phyloP scores from a whole-genome alignment of 1,284 basidiomycete genomes.

The Anthracocystis setariae region DNA sequence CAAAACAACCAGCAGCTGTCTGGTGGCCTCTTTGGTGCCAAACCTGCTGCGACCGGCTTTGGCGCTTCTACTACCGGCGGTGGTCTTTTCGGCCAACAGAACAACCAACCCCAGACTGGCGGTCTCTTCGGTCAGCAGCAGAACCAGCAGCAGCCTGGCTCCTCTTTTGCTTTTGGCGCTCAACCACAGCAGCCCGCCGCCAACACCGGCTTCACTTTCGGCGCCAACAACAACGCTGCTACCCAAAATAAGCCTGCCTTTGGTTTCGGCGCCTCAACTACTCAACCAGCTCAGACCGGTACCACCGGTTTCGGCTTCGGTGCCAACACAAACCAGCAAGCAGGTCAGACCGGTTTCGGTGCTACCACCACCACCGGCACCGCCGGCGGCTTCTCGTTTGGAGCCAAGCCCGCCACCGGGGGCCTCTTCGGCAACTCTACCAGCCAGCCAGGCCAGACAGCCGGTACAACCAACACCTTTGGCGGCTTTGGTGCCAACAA shows the following conservation, averaged over 20 bases:
- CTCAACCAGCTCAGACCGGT: conserved; percentile 36
- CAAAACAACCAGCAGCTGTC: conserved; percentile 66
- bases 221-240: conserved; percentile 44
- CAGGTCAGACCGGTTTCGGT: conserved; percentile 35
- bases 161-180: conserved; percentile 57
- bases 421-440: conserved; percentile 72
- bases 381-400: conserved; percentile 46
- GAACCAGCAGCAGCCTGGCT: conserved; percentile 50
- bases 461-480: conserved; percentile 53
- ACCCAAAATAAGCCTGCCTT: conserved; percentile 54
- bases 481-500: conserved; percentile 57
- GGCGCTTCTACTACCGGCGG: conserved; percentile 51
- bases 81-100: conserved; percentile 65
- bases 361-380: conserved; percentile 38
- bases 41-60: conserved; percentile 50
- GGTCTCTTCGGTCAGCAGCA: conserved; percentile 63
- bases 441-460: conserved; percentile 43
- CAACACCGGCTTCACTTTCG: conserved; percentile 53
- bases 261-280: conserved; percentile 50
- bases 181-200: conserved; percentile 64
- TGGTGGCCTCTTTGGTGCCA: conserved; percentile 67
- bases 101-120: conserved; percentile 51
- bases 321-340: conserved; percentile 37
- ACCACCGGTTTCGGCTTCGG: conserved; percentile 52
- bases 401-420: conserved; percentile 60